Evolutionary conservation across 1,139 yeast species (phyloP), one percentile per base, ranked within the genome.

Genomic region (Pichia sp.): DNA sequence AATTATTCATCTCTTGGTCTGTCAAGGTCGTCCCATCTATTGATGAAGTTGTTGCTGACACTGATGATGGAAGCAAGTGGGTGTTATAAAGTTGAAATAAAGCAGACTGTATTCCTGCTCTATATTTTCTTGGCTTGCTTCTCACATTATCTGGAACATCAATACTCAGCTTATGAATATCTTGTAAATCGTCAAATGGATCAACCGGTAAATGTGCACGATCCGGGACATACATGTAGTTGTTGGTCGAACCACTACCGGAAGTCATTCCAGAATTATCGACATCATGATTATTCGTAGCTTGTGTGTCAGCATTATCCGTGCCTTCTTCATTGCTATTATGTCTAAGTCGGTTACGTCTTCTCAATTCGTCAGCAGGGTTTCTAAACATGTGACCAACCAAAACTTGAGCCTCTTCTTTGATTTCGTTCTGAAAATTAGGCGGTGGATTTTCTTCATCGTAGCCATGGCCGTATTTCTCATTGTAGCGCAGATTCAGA

Each of bases 71-170:
- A 8, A 50, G 47, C 46, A 56, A 43, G n/a, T 54, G 58, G 1
- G 64, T 60, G 45, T 64, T 64, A 53, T 89, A 88, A 54, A 90
- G 75, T 61, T 83, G 80, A 59, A 90, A 74, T 59, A 90, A 74
- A 1, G 92, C 82, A 0, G 96, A 87, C 40, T 90, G 76, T 16
- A 90, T 92, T 66, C 97, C 97, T 31, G 90, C 89, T 60, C 85
- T 85, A 6, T 88, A 90, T 53, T 79, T 80, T 46, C 77, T 73
- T 0, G 96, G 95, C 34, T 59, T 61, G 10, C 59, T 58, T 1
- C 51, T 54, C 10, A 57, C 10, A 23, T 61, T 54, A 16, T 62
- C 61, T 0, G 62, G 61, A 30, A 59, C 59, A 47, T 66, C 68
- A 6, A 62, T 54, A 48, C 61, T 64, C 13, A 59, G 55, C 10